Conservation (phyloP, 2,329 filamentous ascomycete genomes). For the Karstenula rhodostoma region DNA sequence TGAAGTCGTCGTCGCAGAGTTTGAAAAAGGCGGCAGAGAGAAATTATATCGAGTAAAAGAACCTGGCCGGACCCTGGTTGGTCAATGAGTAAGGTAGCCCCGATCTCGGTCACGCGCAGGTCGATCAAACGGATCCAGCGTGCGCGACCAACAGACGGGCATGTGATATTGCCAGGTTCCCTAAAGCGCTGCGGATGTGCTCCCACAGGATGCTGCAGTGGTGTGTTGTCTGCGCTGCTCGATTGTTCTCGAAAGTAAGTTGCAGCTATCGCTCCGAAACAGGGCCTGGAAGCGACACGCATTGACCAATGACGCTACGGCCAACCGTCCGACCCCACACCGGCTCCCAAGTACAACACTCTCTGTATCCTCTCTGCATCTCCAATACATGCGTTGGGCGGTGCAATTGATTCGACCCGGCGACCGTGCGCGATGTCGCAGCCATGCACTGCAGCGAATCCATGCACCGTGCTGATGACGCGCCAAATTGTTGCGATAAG, state of each 20-base stretch:
- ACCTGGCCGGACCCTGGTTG: constrained; percentile 11
- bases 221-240: constrained; percentile 1
- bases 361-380: neutral
- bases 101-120: constrained; percentile 10
- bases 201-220: neutral
- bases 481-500: constrained; percentile 1
- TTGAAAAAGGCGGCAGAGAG: constrained; percentile 15
- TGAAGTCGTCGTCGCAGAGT: constrained; percentile 3
- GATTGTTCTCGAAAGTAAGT: constrained; percentile 4
- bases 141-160: constrained; percentile 1
- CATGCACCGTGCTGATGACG: constrained; percentile 8
- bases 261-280: constrained; percentile 6
- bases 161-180: neutral
- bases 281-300: neutral
- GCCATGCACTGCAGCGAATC: constrained; percentile 1
- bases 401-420: constrained; percentile 3
- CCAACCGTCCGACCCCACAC: neutral
- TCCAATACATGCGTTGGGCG: neutral
- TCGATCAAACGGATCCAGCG: neutral
- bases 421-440: neutral
- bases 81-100: constrained; percentile 11
- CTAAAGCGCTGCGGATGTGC: neutral
- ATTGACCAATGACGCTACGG: constrained; percentile 4
- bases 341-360: neutral
- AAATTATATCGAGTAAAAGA: constrained; percentile 11